Base-by-base conservation (phyloP, 139 green algal species). In the Asterochloris sp. region DNA sequence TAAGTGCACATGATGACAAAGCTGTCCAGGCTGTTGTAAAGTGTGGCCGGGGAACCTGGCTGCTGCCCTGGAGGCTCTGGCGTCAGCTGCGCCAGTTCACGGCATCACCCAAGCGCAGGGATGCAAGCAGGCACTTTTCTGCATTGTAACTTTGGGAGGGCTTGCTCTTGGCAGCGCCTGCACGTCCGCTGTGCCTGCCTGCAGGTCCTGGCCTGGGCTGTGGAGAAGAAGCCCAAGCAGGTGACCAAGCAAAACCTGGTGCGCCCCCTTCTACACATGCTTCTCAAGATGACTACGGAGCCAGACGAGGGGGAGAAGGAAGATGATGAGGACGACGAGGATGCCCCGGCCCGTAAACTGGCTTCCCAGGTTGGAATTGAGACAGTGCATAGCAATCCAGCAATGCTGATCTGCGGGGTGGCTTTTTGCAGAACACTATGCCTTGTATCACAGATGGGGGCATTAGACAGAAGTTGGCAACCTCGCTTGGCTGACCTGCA, bases 211-310 rank as follows among this genome's bases (percentile, higher is more conserved):
- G 27, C 81, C 21, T 80, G 71, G 75, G n/a, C 88, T 69, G 82
- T 76, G 67, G 86, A 85, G 47, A 93, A 84, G 86, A 95, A 95
- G 89, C 89, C 93, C 60, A 94, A 94, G 88, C 89, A 92, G 88
- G 81, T 97, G 29, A 74, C 81, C 14, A 88, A 86, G 62, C 91
- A 91, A 83, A 74, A 81, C 13, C 85, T 92, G 73, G 84, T 94
- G 62, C 71, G 47, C 13, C 60, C 69, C 11, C 66, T 93, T 1
- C 86, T 97, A 69, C 71, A 82, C 13, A 85, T 84, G 47, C 84
- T 97, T 76, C 93, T 87, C 80, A 67, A 78, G 17, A 87, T 96
- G 84, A 79, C 82, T 11, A 90, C 88, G 21, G 88, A 94, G 84
- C 84, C 89, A 1, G 63, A 79, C 13, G 82, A 86, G 8, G 73